Conservation (phyloP, 768 basidiomycete genomes). For the Suillus weaverae region DNA sequence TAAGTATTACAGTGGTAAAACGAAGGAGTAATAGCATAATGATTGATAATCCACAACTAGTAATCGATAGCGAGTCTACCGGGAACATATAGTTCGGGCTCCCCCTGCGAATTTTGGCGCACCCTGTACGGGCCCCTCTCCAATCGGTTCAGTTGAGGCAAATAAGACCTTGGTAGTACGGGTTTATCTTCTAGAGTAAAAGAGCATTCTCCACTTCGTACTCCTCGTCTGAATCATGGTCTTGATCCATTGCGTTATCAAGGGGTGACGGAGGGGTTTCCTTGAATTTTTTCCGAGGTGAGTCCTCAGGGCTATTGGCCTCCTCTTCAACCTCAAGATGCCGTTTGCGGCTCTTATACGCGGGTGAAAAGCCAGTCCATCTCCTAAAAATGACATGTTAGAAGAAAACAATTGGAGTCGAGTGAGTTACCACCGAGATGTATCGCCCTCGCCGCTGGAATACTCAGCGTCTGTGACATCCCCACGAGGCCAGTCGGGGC, state of each 20-base stretch:
- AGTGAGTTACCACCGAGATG: neutral
- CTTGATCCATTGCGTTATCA: neutral
- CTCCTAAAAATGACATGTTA: neutral
- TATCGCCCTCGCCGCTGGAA: neutral
- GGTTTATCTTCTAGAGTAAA: neutral
- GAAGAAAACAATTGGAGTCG: neutral
- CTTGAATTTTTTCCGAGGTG: neutral
- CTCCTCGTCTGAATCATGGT: neutral
- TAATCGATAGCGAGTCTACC: neutral
- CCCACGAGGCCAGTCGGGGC: neutral
- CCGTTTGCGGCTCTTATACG: neutral
- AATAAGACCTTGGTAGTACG: neutral
- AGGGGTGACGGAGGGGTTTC: neutral
- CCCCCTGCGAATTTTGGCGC: neutral
- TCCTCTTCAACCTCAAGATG: neutral
- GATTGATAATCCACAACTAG: neutral
- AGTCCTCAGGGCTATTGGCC: neutral
- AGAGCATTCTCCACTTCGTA: constrained; percentile 1
- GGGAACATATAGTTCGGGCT: neutral
- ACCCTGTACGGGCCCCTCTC: neutral
- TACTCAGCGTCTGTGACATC: neutral
- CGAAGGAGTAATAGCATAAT: neutral
- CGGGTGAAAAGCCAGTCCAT: neutral
- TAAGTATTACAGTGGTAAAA: neutral
- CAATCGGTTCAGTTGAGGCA: neutral